A percentile compares a stretch with the other conserved stretches of the same genome.
Evolutionary conservation across 805 yeast genomes (phyloP).

Genomic region (Jamesozyma spencerorum): DNA sequence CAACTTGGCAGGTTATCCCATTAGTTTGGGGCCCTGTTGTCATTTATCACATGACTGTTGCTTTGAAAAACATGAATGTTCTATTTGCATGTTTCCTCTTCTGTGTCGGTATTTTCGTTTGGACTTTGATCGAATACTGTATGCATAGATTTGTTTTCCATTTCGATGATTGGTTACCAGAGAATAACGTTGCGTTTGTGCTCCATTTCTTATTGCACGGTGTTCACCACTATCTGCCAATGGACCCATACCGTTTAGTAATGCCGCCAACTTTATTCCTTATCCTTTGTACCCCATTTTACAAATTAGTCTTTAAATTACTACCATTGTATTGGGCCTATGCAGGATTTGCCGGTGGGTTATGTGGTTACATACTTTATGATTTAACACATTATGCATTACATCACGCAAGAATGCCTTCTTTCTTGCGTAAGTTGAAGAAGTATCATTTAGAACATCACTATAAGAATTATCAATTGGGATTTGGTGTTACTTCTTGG

Average conservation of each 20-base stretch:
- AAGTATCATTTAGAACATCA: constrained; percentile 95
- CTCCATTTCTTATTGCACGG: constrained; percentile 91
- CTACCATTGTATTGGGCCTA: constrained; percentile 81
- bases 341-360: constrained; percentile 92
- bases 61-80: constrained; percentile 40
- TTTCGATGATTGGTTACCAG: constrained; percentile 78
- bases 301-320: constrained; percentile 61
- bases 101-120: constrained; percentile 72
- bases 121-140: constrained; percentile 87
- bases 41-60: constrained; percentile 49
- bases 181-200: constrained; percentile 62
- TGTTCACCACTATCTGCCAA: constrained; percentile 93
- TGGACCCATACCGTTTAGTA: constrained; percentile 88
- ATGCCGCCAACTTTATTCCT: constrained; percentile 90
- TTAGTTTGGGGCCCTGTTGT: constrained; percentile 79
- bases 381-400: constrained; percentile 91
- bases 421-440: constrained; percentile 66
- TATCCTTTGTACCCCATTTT: constrained; percentile 68
- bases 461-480: constrained; percentile 91
- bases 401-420: constrained; percentile 82
- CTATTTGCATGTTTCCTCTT: constrained; percentile 48
- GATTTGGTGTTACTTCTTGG: constrained; percentile 90
- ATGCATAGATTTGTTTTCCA: constrained; percentile 92
- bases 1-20: constrained; percentile 95
- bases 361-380: constrained; percentile 84